Evolutionary conservation across 2,329 filamentous ascomycete genomes (phyloP), one percentile per base, ranked within the genome.

Genomic region (Botrytis fabae): DNA sequence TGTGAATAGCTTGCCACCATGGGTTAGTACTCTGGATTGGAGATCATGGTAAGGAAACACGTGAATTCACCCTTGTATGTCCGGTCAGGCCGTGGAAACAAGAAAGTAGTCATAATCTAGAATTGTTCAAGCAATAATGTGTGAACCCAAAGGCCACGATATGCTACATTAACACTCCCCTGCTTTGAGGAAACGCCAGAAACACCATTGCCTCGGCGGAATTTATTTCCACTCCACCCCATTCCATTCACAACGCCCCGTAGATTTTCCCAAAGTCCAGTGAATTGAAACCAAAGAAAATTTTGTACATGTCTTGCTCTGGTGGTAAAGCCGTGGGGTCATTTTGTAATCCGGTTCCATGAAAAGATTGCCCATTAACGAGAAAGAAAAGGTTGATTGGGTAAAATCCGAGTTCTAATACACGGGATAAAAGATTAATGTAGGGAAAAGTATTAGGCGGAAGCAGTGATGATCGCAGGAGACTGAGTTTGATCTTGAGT

Each of bases 121-220:
- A 42, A 44, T 60, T 61, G 40, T 32, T 61, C 20, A 32, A 44
- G 38, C n/a, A 61, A 61, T 46, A 35, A 46, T 69, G 59, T 54
- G 57, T 46, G 32, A 69, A 25, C n/a, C 51, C 40, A 54, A 35
- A 22, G 44, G 69, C 42, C 32, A 16, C 38, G 48, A 40, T 48
- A 68, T 72, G 62, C 48, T 60, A 72, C 40, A 72, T 68, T 46
- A 48, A 60, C 38, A 51, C 28, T 40, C 57, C 48, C 42, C 57
- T 8, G 46, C 28, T 57, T 44, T 9, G 35, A 59, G 38, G 38
- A 68, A 72, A 72, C 70, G 70, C 70, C 70, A 65, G 28, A 38
- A 51, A 72, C 62, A 61, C 64, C 71, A 72, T 72, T 63, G 63
- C 59, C 76, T 74, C 75, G 38, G 64, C 64, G 64, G 48, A 22